phyloP scores from a whole-genome alignment of 2,329 filamentous ascomycete genomes.

The Botrytis fabae region DNA sequence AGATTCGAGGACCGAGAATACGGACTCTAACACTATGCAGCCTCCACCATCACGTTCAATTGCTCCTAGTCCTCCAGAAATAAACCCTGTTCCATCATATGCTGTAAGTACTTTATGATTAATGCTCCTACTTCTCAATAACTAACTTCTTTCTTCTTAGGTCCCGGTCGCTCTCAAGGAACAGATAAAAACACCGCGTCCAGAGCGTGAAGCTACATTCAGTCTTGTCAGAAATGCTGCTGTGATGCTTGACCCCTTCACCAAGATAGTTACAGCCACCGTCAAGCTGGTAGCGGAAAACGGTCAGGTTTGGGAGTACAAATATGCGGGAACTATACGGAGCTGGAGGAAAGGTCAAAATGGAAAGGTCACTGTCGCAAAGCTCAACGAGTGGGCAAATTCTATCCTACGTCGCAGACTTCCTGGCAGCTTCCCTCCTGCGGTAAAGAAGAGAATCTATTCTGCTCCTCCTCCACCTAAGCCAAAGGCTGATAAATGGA shows the following conservation, averaged over 20 bases:
- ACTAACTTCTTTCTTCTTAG: not conserved
- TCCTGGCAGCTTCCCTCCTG: not conserved
- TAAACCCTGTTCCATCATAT: not conserved
- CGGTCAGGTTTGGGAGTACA: constrained; percentile 6
- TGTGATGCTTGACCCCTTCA: constrained; percentile 1
- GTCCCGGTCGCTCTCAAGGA: not conserved
- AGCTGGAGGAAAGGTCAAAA: not conserved
- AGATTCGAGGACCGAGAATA: not conserved
- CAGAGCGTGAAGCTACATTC: not conserved
- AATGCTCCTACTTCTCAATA: not conserved
- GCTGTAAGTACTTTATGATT: not conserved
- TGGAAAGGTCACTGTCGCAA: not conserved
- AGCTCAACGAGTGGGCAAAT: constrained; percentile 15
- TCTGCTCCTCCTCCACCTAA: not conserved
- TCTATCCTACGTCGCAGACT: constrained; percentile 13
- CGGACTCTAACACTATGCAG: not conserved
- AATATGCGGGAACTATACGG: not conserved
- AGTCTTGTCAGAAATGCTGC: not conserved
- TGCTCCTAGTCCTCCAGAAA: not conserved
- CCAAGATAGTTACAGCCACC: not conserved
- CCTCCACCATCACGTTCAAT: not conserved
- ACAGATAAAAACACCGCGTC: not conserved
- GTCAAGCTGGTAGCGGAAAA: not conserved
- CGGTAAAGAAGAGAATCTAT: not conserved
- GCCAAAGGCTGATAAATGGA: constrained; percentile 11